Evolutionary conservation across 148 eudicot genomes (phyloP), one percentile per base, ranked within the genome.

Genomic region (Spergularia marina): DNA sequence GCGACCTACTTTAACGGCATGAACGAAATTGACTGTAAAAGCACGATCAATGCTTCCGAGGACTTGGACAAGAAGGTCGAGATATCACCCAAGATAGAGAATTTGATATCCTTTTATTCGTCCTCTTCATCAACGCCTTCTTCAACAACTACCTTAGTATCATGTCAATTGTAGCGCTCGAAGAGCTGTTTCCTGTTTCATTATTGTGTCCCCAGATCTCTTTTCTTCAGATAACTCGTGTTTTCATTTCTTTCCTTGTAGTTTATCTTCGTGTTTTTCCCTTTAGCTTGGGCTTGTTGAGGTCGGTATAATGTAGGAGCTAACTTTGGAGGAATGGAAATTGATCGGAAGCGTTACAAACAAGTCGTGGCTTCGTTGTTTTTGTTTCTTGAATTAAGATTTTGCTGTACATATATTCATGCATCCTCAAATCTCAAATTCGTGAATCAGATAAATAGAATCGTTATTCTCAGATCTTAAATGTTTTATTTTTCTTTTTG

Each of bases 71-170:
- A 75, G 17, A 68, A 72, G 23, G 67, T 72, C 20, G 85, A 76
- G 21, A 75, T 52, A 8, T 53, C 52, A 53, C 68, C 82, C 0
- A 72, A 81, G 56, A 66, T 21, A 68, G 80, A 81, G 6, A 68
- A 60, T 39, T 65, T 76, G 6, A 44, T 70, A 4, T 73, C 53
- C 0, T 83, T 54, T 39, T 74, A 73, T 13, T 72, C 76, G 12
- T 77, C 76, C 60, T 52, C 80, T 34, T 40, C 79, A 41, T 76
- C 79, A 36, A 68, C 82, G 34, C 72, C 84, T 56, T 78, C 86
- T 44, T 75, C 84, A 30, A 78, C 81, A 18, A 58, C 74, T 57
- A 81, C 72, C 74, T 82, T 70, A 74, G 80, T 73, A 7, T 68
- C 74, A 53, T 81, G 80, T 77, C 74, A 81, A 51, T 64, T 54